Base-by-base conservation (phyloP, 805 yeast species). In the Isabelozyma gotoi region DNA sequence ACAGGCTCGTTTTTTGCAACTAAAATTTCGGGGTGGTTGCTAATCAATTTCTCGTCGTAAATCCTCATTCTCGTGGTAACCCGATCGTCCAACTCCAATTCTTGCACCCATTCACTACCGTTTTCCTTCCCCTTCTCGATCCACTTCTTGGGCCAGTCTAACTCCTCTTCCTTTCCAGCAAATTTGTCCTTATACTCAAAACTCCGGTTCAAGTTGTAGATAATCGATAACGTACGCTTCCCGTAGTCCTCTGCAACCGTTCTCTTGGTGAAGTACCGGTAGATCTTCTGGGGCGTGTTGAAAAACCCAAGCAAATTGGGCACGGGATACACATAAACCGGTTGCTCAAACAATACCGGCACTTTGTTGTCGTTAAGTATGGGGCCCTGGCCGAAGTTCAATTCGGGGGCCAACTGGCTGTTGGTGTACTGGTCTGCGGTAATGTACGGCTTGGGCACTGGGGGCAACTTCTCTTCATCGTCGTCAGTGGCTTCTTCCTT, bases 111-210 rank as follows among this genome's bases (percentile, higher is more conserved):
- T 60, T 92, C 97, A 50, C 96, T 85, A 33, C 78, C 68, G 50
- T 81, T 84, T 41, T 80, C 85, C 38, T 64, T 60, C n/a, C 96
- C 96, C 45, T 74, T 76, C 51, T 81, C 75, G 27, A 88, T 85
- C 96, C 97, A 92, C 45, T 77, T 76, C 42, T 70, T 63, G 11
- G 97, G 96, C 97, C 97, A 92, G 50, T 88, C 92, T 5, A 62
- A 56, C 59, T 91, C 97, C 61, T 90, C 97, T 34, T 71, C 80
- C 15, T 60, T 57, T 12, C 77, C 78, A 45, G 68, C 61, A 19
- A 61, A 56, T 41, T 67, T 55, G 43, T 78, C 82, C 37, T 71
- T 62, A 48, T 42, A 64, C 41, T 60, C 67, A 55, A 80, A 86
- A 7, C 81, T 78, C 39, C 95, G 71, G 43, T 73, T 63, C 35